Evolutionary conservation across 768 basidiomycete genomes (phyloP).

Genomic region (Mycena belliarum): DNA sequence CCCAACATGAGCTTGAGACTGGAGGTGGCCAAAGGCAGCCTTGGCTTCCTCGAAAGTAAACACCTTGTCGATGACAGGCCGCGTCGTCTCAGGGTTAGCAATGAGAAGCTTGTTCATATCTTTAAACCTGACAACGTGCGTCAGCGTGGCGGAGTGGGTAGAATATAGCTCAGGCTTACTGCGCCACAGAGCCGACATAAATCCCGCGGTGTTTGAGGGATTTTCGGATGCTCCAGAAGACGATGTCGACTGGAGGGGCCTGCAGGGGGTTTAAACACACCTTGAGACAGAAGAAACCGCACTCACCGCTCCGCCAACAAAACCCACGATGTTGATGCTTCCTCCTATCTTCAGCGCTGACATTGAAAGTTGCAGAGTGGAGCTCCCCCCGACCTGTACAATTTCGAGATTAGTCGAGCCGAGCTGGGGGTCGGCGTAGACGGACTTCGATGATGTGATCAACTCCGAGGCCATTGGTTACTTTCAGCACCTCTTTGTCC

Average conservation of each 20-base stretch:
- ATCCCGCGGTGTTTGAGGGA: conserved; percentile 43
- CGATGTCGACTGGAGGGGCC: conserved; percentile 32
- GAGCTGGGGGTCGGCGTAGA: no score
- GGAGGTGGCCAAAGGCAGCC: conserved; percentile 47
- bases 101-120: conserved; percentile 44
- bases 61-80: conserved; percentile 51
- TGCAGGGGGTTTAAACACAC: no score
- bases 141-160: not conserved
- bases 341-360: no score
- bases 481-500: conserved; percentile 45
- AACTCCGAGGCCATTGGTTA: conserved; percentile 28
- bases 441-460: conserved; percentile 25
- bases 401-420: no score
- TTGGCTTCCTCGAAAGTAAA: conserved; percentile 47
- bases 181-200: conserved; percentile 44
- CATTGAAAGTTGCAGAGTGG: no score
- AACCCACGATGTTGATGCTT: no score
- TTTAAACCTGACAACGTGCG: conserved; percentile 38
- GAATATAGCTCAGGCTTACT: conserved; percentile 30
- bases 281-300: no score
- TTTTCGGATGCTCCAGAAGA: conserved; percentile 29
- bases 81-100: conserved; percentile 34
- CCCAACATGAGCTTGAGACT: conserved; percentile 50
- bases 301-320: no score
- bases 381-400: no score